phyloP scores from a whole-genome alignment of 805 yeast species.

The Saccharomycopsis oosterbeekiorum region DNA sequence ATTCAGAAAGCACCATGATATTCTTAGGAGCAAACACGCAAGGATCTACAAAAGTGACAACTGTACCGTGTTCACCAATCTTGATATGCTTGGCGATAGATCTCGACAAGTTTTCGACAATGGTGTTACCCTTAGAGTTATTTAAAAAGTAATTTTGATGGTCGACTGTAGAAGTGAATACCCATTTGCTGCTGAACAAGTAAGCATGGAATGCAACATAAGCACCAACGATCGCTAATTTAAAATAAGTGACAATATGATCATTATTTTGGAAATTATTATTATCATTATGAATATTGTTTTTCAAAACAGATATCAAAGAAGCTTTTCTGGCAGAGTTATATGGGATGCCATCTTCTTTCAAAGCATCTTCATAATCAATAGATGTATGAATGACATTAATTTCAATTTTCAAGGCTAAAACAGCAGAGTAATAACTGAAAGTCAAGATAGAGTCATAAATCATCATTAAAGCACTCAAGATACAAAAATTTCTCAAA shows the following conservation, averaged over 20 bases:
- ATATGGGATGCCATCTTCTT: constrained; percentile 84
- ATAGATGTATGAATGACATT: constrained; percentile 75
- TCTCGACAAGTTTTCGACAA: constrained; percentile 28
- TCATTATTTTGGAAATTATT: constrained; percentile 18
- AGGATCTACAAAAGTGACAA: constrained; percentile 50
- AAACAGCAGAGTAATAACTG: constrained; percentile 75
- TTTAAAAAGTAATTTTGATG: neutral
- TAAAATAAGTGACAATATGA: constrained; percentile 40
- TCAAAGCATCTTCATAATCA: constrained; percentile 65
- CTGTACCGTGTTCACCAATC: constrained; percentile 37
- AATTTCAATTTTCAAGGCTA: constrained; percentile 83
- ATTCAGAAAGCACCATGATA: constrained; percentile 50
- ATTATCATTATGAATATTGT: constrained; percentile 18
- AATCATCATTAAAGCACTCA: constrained; percentile 58
- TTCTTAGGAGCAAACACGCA: constrained; percentile 51
- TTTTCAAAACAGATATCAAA: constrained; percentile 21
- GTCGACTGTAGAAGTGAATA: constrained; percentile 11
- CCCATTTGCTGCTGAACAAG: constrained; percentile 59
- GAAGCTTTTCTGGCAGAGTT: constrained; percentile 67
- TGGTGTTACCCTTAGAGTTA: constrained; percentile 12
- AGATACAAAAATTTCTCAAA: constrained; percentile 68
- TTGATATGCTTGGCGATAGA: constrained; percentile 34
- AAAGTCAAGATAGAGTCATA: constrained; percentile 65
- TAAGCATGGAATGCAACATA: constrained; percentile 57
- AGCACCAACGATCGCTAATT: constrained; percentile 47